Conservation (phyloP, 2,329 filamentous ascomycete genomes). For the Trichoderma atroviride region DNA sequence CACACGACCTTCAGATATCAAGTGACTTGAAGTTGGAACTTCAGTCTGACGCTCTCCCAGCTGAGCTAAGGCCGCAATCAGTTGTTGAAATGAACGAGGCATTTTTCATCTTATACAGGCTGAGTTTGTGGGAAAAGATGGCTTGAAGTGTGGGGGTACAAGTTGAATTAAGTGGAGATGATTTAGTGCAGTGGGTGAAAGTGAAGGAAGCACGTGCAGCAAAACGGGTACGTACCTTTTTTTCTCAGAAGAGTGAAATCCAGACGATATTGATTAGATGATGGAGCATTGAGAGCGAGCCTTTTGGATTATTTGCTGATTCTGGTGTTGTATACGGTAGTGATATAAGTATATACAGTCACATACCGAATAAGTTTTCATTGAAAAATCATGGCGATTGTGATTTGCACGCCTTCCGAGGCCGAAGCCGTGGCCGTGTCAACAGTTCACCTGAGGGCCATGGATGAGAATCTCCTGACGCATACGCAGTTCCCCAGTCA, state of each 20-base stretch:
- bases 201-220: not conserved
- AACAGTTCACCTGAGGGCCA: slow-evolving; percentile 43
- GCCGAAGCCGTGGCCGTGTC: slow-evolving; percentile 34
- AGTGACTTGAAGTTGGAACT: slow-evolving; percentile 20
- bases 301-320: not conserved
- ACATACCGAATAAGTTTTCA: not conserved
- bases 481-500: slow-evolving; percentile 45
- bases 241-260: not conserved
- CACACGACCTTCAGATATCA: slow-evolving; percentile 26
- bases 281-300: not conserved
- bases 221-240: slow-evolving; percentile 5
- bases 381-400: slow-evolving; percentile 34
- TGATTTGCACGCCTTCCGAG: slow-evolving; percentile 34
- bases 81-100: not conserved
- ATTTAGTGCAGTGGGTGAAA: not conserved
- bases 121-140: not conserved
- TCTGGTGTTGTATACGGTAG: not conserved
- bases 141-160: not conserved
- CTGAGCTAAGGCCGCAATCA: slow-evolving; percentile 26
- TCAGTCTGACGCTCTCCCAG: slow-evolving; percentile 27
- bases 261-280: not conserved
- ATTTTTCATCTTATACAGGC: slow-evolving; percentile 13
- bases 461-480: slow-evolving; percentile 44
- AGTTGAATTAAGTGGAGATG: not conserved
- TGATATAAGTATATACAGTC: not conserved